These are phyloP conservation scores for rapeseed (Brassica napus) DNA, from an alignment of 345 rosid species.

Conservation along the genomic window Da-Ae NC_063449.1:40659501-40660000, in stretches of 20 bases:
- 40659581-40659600: conserved; percentile 50
- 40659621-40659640: conserved; percentile 48
- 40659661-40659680: conserved; percentile 51
- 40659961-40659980: conserved; percentile 34
- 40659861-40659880: conserved; percentile 69
- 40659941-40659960: conserved; percentile 35
- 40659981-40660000: conserved; percentile 47
- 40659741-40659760: conserved; percentile 80
- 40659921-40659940: conserved; percentile 60
- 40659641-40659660: conserved; percentile 49
- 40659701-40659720: conserved; percentile 62
- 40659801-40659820: conserved; percentile 86
- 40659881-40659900: conserved; percentile 64
- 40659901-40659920: conserved; percentile 78
- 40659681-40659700: conserved; percentile 41
- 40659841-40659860: conserved; percentile 69
- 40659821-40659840: conserved; percentile 63
- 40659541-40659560: conserved; percentile 58
- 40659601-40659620: conserved; percentile 74
- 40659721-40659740: conserved; percentile 77
- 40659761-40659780: conserved; percentile 85
- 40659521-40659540: conserved; percentile 64
- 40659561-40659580: conserved; percentile 44
- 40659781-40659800: conserved; percentile 93
- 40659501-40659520: conserved; percentile 65